Base-by-base conservation (phyloP, 164 flowering plant genomes). In the Litsea cubeba region DNA sequence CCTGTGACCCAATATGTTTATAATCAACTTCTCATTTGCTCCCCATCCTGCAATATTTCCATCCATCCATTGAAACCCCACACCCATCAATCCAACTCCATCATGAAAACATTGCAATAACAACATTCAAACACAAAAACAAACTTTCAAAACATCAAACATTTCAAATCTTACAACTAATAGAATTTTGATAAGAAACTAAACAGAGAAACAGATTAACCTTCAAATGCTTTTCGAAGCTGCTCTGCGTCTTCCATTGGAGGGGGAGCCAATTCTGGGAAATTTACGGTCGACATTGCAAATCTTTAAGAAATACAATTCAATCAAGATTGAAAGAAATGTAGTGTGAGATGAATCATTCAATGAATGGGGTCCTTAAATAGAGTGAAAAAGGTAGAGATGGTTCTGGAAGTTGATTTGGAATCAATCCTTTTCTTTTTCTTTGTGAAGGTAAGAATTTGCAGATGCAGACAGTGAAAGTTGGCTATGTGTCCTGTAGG, bases 1-100 rank as follows among this genome's bases (percentile, higher is more conserved):
- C 74, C 96, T 82, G 75, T 89, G 98, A 72, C 85, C 92, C 85
- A 93, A 78, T 57, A 93, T 85, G 62, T 85, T 79, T 49, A 91
- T 85, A 73, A 91, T 86, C 80, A 82, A 67, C 23, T 71, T 81
- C 86, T 93, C 98, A 69, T 91, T 83, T n/a, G 95, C 90, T 72
- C 94, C 94, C 92, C 93, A 91, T 75, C 96, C 96, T 93, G 83
- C 76, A 83, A 60, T 62, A 66, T 20, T 28, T 50, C 65, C 18
- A 18, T 35, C 62, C 40, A 64, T 18, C 8, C 22, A 10, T 40
- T 40, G 10, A 40, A 40, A 40, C 46, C 46, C 46, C 46, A 40
- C 46, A 5, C 46, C 46, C 46, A 8, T 40, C 46, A 40, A 40
- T 40, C 46, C 46, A 40, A 40, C 46, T 40, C 46, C 46, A 17